Evolutionary conservation across 2,329 filamentous ascomycete genomes (phyloP).

Genomic region (Sclerotiophoma versabilis): DNA sequence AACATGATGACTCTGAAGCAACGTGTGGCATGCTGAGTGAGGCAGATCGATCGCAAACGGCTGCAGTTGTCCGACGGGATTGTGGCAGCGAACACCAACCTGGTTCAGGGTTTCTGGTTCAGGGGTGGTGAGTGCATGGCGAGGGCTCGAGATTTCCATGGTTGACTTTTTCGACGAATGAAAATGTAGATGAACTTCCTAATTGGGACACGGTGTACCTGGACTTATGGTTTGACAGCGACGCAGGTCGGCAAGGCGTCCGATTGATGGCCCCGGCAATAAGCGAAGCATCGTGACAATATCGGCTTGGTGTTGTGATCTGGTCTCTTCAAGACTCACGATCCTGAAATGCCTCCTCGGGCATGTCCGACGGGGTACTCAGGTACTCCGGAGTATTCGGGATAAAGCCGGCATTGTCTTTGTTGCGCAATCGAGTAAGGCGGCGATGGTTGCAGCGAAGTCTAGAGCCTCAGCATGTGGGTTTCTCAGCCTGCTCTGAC

Average conservation of each 20-base stretch:
- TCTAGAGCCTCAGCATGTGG: conserved; percentile 44
- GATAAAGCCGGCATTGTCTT: conserved; percentile 7
- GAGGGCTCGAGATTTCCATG: neutral
- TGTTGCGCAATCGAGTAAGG: conserved; percentile 31
- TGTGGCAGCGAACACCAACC: conserved; percentile 5
- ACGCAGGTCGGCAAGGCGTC: neutral
- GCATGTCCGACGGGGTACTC: conserved; percentile 13
- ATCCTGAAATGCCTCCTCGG: conserved; percentile 19
- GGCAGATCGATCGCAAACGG: neutral
- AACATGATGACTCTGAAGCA: conserved; percentile 23
- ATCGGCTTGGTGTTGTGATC: conserved; percentile 21
- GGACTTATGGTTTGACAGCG: neutral
- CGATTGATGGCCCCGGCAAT: conserved; percentile 18
- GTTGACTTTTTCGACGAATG: conserved; percentile 23
- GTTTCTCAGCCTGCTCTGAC: conserved; percentile 22
- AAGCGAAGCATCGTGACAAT: conserved; percentile 39
- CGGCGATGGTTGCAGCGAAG: conserved; percentile 21
- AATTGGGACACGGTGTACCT: conserved; percentile 17
- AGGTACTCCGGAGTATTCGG: conserved; percentile 9
- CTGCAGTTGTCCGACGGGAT: conserved; percentile 8
- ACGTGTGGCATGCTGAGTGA: conserved; percentile 26
- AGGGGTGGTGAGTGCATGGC: conserved; percentile 14
- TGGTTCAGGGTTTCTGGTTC: conserved; percentile 10
- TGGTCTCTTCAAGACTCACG: conserved; percentile 1
- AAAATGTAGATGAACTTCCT: conserved; percentile 29